phyloP scores from a whole-genome alignment of 2,329 filamentous ascomycete species.

The Tolypocladium endophyticum region DNA sequence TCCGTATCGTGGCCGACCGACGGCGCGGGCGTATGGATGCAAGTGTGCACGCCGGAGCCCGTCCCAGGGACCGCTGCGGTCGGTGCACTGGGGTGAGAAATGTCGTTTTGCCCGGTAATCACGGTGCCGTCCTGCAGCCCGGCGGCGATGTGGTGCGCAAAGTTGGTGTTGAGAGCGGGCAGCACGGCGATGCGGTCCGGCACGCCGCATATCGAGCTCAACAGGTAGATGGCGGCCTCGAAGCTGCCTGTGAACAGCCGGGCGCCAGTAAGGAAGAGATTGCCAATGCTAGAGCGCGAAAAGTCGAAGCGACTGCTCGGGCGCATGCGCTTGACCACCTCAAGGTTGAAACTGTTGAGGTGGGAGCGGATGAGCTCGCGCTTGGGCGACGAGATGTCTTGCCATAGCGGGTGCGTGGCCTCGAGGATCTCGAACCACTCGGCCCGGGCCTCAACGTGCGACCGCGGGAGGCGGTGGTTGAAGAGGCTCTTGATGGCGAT shows the following conservation, averaged over 20 bases:
- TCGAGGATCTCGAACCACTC: conserved; percentile 91
- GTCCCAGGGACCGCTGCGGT: conserved; percentile 31
- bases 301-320: conserved; percentile 70
- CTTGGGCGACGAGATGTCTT: conserved; percentile 57
- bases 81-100: conserved; percentile 69
- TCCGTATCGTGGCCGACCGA: conserved; percentile 33
- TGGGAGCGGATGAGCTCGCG: conserved; percentile 68
- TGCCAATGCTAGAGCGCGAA: conserved; percentile 64
- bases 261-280: conserved; percentile 73
- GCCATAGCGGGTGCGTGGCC: conserved; percentile 69
- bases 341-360: conserved; percentile 65
- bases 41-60: conserved; percentile 9
- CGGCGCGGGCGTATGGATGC: conserved; percentile 16
- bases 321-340: conserved; percentile 66
- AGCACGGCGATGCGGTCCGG: conserved; percentile 67
- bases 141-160: conserved; percentile 88
- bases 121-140: conserved; percentile 63
- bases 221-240: conserved; percentile 82
- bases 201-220: conserved; percentile 79
- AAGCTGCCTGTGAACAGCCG: conserved; percentile 87
- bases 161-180: conserved; percentile 89
- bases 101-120: conserved; percentile 88
- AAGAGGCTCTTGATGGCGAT: conserved; percentile 73
- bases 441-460: conserved; percentile 47
- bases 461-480: conserved; percentile 68